Evolutionary conservation across 139 green algal species (phyloP), one percentile per base, ranked within the genome.

Genomic region (Dunaliella primolecta): DNA sequence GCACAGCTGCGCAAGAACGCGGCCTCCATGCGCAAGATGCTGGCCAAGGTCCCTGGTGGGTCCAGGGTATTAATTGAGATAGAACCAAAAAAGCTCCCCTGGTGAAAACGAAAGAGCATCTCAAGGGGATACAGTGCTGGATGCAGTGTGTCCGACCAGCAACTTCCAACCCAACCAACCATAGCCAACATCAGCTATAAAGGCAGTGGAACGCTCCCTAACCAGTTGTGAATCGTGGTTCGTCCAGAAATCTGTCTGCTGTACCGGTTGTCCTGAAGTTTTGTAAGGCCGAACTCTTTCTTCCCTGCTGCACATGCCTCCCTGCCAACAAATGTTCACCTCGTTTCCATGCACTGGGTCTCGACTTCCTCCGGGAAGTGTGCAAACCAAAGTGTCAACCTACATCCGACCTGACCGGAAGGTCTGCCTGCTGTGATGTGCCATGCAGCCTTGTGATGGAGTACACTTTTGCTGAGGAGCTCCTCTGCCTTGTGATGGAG

Each of bases 31-130:
- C 85, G 92, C 37, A 11, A 32, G 2, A 72, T 90, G 35, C 88
- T 95, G 20, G 27, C 72, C 1, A 84, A 83, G 34, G 80, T 96
- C 25, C 72, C 91, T 2, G 88, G 88, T 90, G 34, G 82, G 87
- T 56, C 0, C 23, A 70, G 34, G 1, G 72, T 23, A 75, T 56
- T 2, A 3, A 78, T 15, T 34, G 71, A 3, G 71, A 3, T 15
- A 31, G 71, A 3, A 23, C 71, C 32, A 29, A 78, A 31, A 29
- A 11, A 3, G 20, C 32, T 78, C 25, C 20, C 15, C 15, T 23
- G 71, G 20, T 30, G 20, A 35, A 30, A 29, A 78, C 25, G 20
- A 78, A 11, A 3, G 15, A 30, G 71, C 15, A 29, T 23, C 71
- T 34, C 25, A 29, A 11, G 30, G 71, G 30, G 71, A 34, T 15